These are phyloP conservation scores for Aegle marmelos DNA, from an alignment of 345 rosid species.

Conservation along the genomic window DNA sequence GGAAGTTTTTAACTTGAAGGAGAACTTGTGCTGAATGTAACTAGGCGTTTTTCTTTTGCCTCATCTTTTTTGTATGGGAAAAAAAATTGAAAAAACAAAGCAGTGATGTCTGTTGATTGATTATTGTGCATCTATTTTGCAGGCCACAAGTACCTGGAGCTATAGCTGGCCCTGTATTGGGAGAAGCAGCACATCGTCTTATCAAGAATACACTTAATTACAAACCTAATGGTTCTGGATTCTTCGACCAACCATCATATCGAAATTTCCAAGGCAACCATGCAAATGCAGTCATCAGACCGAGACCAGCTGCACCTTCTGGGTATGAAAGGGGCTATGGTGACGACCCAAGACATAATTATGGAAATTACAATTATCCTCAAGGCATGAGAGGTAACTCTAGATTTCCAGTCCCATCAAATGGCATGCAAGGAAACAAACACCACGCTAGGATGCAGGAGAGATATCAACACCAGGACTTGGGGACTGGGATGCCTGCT, in stretches of 20 bases:
- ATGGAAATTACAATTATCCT: constrained; percentile 40
- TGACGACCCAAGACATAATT: constrained; percentile 40
- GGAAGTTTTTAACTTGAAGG: neutral
- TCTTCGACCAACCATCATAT: constrained; percentile 41
- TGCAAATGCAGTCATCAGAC: constrained; percentile 30
- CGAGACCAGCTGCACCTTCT: constrained; percentile 55
- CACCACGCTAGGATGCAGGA: constrained; percentile 41
- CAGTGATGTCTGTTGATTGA: neutral
- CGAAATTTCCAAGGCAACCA: constrained; percentile 43
- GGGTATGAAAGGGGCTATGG: constrained; percentile 48
- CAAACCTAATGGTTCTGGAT: constrained; percentile 54
- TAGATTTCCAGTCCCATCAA: constrained; percentile 35
- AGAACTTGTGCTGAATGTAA: neutral
- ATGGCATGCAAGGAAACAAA: constrained; percentile 46
- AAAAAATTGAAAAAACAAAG: too few relatives aligned
- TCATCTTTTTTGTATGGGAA: too few relatives aligned
- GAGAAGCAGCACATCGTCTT: constrained; percentile 98
- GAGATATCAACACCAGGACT: constrained; percentile 38
- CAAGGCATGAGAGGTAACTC: constrained; percentile 40
- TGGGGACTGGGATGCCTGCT: constrained; percentile 49
- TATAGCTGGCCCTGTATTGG: constrained; percentile 64
- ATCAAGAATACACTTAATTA: constrained; percentile 85
- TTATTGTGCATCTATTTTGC: constrained; percentile 18
- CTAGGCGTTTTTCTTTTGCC: neutral
- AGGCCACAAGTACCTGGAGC: constrained; percentile 88